Evolutionary conservation across 352 stramenopile genomes (phyloP), one percentile per base, ranked within the genome.

Genomic region (Phytophthora rubi): DNA sequence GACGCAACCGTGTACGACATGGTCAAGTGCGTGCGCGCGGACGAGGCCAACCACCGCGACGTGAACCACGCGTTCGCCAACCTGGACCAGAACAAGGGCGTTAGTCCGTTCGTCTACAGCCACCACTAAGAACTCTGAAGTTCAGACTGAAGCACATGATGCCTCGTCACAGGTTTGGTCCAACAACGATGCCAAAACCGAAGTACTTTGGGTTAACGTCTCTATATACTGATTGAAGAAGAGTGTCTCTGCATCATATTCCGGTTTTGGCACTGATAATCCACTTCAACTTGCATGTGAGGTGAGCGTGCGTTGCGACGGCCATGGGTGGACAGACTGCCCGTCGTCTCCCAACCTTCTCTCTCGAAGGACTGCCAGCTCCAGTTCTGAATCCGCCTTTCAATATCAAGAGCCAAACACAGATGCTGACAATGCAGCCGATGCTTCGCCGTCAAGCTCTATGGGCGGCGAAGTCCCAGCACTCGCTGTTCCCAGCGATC

Each of bases 31-130:
- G 78, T 97, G n/a, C 89, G 92, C 33, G 90, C 87, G 10, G 92
- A 98, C 55, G 92, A 97, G 74, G 87, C 84, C 49, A 95, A 90
- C 72, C 91, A 98, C 71, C 79, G 92, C 59, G 83, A 96, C 53
- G 88, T 97, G 54, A 97, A 96, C 81, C 84, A 96, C 69, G 89
- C 75, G 28, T 82, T 93, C 53, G 81, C 80, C 12, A 65, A 75
- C 13, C 56, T 87, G 52, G 72, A 88, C 59, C 70, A 78, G 45
- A 65, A 75, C 28, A 83, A 80, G 39, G 77, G 62, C 52, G 79
- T 87, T 45, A 85, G 69, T n/a, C 79, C 79, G 9, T 85, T 67
- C 51, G 65, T 73, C 56, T 47, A 51, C 53, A 57, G 47, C 23
- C 62, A 68, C 45, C 47, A 76, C 51, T 63, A 63, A 15, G 28